Conservation (phyloP, 306 rosid genomes). For the Quercus rubra region DNA sequence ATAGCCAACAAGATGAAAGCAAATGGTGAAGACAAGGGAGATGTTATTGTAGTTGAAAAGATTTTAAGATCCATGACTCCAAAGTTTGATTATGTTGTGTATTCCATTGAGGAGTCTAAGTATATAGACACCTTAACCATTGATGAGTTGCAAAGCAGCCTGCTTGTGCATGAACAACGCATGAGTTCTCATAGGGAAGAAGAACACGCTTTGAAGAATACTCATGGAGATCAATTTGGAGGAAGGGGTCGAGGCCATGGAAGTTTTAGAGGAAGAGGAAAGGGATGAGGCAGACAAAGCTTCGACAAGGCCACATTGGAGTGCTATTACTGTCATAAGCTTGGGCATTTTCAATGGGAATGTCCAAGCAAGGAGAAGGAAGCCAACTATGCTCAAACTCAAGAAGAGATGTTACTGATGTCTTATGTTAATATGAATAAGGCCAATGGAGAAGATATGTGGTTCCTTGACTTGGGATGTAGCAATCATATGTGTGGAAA, state of each 20-base stretch:
- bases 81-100: neutral
- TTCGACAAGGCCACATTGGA: neutral
- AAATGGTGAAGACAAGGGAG: neutral
- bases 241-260: neutral
- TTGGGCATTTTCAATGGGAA: neutral
- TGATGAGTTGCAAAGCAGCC: no score
- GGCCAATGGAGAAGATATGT: no score
- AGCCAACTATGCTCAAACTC: neutral
- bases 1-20: constrained; percentile 10
- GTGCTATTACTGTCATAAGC: neutral
- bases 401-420: neutral
- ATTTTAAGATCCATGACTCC: constrained; percentile 7
- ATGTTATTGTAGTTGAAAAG: neutral
- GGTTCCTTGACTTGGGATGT: no score
- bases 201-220: no score
- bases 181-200: no score
- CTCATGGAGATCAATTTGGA: neutral
- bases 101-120: no score
- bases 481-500: no score
- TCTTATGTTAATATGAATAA: neutral
- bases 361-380: neutral
- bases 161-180: no score
- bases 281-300: neutral
- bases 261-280: neutral
- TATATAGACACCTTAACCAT: no score